Evolutionary conservation across 257 asterid species (phyloP).

Genomic region (Solanum chmielewskii): DNA sequence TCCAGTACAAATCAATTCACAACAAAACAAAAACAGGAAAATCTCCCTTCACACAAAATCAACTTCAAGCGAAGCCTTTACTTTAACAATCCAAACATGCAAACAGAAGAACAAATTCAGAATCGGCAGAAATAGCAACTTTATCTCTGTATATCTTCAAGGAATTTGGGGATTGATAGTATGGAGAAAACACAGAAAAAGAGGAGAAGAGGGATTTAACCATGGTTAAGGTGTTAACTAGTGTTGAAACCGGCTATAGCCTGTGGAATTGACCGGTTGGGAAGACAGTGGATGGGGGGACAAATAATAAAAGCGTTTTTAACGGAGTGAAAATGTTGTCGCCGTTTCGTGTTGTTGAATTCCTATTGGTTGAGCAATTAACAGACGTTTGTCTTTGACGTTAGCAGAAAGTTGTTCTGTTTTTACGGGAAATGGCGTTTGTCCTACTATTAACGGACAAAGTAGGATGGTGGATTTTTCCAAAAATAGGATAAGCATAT

Average conservation of each 20-base stretch:
- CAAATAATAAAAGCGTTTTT: constrained; percentile 8
- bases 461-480: constrained; percentile 16
- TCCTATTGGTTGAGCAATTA: constrained; percentile 16
- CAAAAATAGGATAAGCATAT: background rate
- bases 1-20: background rate
- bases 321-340: constrained; percentile 17
- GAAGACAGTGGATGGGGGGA: constrained; percentile 19
- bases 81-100: background rate
- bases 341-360: constrained; percentile 15
- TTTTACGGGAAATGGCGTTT: constrained; percentile 36
- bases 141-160: background rate
- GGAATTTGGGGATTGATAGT: background rate
- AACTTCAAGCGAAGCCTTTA: background rate
- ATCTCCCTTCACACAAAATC: background rate
- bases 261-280: constrained; percentile 23
- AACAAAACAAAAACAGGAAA: background rate
- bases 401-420: constrained; percentile 2
- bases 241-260: constrained; percentile 4
- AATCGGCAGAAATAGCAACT: background rate
- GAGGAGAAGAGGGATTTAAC: constrained; percentile 4
- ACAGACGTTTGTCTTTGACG: constrained; percentile 37
- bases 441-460: constrained; percentile 58
- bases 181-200: background rate
- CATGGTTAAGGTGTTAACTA: constrained; percentile 16
- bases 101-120: background rate